Evolutionary conservation across 495 filamentous ascomycete species (phyloP).

Genomic region (Podospora pseudoanserina): DNA sequence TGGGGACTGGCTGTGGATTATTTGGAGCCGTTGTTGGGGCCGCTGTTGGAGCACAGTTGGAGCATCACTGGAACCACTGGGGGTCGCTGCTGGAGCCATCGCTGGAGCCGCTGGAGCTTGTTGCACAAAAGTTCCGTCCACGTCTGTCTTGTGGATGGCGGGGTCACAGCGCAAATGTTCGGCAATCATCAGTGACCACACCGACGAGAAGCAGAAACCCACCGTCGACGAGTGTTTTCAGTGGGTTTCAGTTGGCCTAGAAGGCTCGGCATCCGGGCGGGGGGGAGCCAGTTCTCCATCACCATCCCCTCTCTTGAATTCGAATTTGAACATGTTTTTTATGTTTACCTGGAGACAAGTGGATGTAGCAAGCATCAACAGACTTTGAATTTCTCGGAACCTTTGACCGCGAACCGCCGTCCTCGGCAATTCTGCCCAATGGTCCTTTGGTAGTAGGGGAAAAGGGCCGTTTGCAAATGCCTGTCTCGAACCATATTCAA

Average conservation of each 20-base stretch:
- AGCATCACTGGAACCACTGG: background rate
- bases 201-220: background rate
- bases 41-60: background rate
- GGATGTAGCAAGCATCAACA: background rate
- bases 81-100: background rate
- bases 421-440: background rate
- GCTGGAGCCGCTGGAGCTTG: background rate
- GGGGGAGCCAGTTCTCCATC: background rate
- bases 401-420: background rate
- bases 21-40: background rate
- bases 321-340: background rate
- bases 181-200: background rate
- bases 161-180: background rate
- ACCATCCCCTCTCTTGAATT: background rate
- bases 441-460: background rate
- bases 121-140: background rate
- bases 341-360: background rate
- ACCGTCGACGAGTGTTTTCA: background rate
- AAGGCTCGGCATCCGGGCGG: background rate
- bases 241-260: background rate
- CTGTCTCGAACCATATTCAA: background rate
- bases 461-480: background rate
- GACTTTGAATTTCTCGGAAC: background rate
- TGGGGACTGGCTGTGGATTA: background rate
- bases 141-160: background rate